phyloP scores from a whole-genome alignment of 2,329 filamentous ascomycete genomes.

The Monilinia laxa region DNA sequence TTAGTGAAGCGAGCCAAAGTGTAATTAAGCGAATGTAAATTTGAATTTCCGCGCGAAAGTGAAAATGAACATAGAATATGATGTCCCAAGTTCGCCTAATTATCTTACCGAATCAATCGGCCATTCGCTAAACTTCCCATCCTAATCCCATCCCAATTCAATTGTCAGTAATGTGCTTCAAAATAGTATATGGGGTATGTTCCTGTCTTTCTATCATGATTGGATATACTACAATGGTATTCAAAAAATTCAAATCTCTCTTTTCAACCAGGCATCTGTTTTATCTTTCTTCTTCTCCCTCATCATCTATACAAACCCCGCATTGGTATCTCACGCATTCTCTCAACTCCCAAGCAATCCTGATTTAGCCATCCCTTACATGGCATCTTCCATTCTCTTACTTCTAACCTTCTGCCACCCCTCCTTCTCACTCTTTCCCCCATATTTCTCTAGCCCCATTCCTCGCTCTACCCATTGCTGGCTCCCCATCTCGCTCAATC shows the following conservation, averaged over 20 bases:
- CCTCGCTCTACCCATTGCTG: slow-evolving; percentile 91
- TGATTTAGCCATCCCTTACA: slow-evolving; percentile 29
- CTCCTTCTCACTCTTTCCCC: slow-evolving; percentile 48
- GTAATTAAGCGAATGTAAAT: no score
- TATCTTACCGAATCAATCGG: no score
- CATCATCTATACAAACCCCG: background rate
- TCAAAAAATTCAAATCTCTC: background rate
- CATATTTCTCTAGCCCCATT: slow-evolving; percentile 47
- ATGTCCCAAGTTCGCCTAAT: no score
- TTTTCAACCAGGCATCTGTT: background rate
- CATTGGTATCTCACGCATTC: slow-evolving; percentile 5
- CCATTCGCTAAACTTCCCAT: no score
- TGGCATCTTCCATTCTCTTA: slow-evolving; percentile 50
- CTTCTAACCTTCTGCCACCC: slow-evolving; percentile 50
- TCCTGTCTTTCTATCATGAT: background rate
- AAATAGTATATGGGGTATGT: background rate
- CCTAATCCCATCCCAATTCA: no score
- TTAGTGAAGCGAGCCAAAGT: no score
- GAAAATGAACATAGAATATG: no score
- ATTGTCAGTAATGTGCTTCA: no score
- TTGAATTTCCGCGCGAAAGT: no score
- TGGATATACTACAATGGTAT: background rate
- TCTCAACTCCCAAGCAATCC: background rate
- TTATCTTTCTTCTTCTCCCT: background rate
- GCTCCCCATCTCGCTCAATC: slow-evolving; percentile 90